Evolutionary conservation across 768 basidiomycete species (phyloP).

Genomic region (Gautieria morchelliformis): DNA sequence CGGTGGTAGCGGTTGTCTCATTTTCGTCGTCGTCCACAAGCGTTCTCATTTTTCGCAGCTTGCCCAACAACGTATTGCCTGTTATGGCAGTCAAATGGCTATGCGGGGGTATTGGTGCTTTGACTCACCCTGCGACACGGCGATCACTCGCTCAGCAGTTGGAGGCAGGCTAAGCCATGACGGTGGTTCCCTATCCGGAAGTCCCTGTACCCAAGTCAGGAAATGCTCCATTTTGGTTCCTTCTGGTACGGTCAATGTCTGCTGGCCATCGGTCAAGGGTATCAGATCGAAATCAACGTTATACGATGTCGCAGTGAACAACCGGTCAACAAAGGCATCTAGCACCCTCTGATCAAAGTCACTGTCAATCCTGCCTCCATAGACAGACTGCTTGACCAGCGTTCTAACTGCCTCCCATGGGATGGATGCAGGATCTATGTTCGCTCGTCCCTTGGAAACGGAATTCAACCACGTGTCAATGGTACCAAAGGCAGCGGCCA

Average conservation of each 20-base stretch:
- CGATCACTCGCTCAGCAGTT: conserved; percentile 87
- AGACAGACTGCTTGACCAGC: conserved; percentile 91
- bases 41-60: conserved; percentile 89
- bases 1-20: conserved; percentile 36
- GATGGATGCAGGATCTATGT: conserved; percentile 84
- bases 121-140: conserved; percentile 72
- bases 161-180: conserved; percentile 91
- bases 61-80: conserved; percentile 77
- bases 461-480: conserved; percentile 85
- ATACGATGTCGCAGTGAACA: conserved; percentile 84
- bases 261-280: conserved; percentile 45
- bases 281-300: conserved; percentile 91
- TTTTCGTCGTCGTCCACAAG: conserved; percentile 80
- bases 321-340: conserved; percentile 83
- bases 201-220: conserved; percentile 75
- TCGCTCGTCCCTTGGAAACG: conserved; percentile 79
- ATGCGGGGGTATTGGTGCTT: neutral
- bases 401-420: conserved; percentile 95
- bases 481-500: conserved; percentile 83
- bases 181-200: conserved; percentile 91
- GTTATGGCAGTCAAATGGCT: neutral
- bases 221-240: conserved; percentile 91
- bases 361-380: conserved; percentile 89
- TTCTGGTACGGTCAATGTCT: conserved; percentile 67
- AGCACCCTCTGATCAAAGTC: conserved; percentile 91